These are phyloP conservation scores for Arthromyces matolae DNA, from an alignment of 768 basidiomycete genomes.

Conservation along the genomic window DNA sequence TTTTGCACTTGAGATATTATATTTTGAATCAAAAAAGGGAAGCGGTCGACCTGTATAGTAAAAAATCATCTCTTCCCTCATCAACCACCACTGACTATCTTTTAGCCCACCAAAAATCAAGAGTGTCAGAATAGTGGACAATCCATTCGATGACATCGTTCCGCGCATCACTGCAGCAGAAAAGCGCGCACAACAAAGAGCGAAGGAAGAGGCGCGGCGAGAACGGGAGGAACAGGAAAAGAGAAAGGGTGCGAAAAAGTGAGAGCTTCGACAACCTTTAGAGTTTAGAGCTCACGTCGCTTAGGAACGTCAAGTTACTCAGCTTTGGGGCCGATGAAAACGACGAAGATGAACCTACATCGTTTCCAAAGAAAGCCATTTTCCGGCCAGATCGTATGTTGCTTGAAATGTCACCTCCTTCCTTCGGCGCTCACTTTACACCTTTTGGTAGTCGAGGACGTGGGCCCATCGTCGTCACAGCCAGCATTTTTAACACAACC, in stretches of 20 bases:
- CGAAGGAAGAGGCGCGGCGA: constrained; percentile 68
- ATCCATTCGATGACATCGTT: constrained; percentile 93
- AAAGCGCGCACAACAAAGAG: constrained; percentile 77
- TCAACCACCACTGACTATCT: neutral
- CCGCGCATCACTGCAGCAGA: constrained; percentile 96
- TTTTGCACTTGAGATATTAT: no score
- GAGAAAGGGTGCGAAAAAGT: constrained; percentile 87
- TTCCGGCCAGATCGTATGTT: constrained; percentile 78
- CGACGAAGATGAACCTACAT: constrained; percentile 51
- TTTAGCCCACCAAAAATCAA: constrained; percentile 88
- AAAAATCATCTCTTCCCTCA: constrained; percentile 21
- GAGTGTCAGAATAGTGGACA: constrained; percentile 79
- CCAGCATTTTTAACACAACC: constrained; percentile 40
- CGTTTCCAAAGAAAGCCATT: constrained; percentile 76
- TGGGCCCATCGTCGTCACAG: constrained; percentile 25
- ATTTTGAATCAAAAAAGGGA: constrained; percentile 61
- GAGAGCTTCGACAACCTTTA: constrained; percentile 16
- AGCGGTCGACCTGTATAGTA: constrained; percentile 85
- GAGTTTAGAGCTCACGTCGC: no score
- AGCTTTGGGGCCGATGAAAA: constrained; percentile 83
- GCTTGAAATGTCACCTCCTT: neutral
- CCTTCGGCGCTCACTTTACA: constrained; percentile 1
- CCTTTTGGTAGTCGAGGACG: constrained; percentile 36
- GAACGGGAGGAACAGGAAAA: constrained; percentile 76
- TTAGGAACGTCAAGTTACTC: constrained; percentile 82